Evolutionary conservation across 805 yeast species (phyloP).

Genomic region (Phaffomyces thermotolerans): DNA sequence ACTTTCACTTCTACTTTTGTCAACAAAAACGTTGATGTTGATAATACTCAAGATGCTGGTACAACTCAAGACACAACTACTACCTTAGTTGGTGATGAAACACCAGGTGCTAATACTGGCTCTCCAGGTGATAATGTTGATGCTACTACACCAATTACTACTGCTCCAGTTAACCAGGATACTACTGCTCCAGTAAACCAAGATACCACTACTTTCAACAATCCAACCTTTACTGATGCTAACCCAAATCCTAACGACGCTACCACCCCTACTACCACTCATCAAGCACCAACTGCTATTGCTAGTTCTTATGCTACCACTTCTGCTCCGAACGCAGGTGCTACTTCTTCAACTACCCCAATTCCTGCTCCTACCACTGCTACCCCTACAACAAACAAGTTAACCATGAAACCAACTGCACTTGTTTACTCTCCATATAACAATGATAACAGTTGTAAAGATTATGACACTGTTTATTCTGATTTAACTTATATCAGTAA

Average conservation of each 20-base stretch:
- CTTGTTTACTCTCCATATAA: conserved; percentile 78
- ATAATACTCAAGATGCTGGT: conserved; percentile 2
- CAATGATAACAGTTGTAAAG: conserved; percentile 62
- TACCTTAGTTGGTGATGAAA: conserved; percentile 2
- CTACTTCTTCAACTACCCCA: conserved; percentile 19
- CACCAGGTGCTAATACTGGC: conserved; percentile 7
- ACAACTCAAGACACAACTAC: conserved; percentile 1
- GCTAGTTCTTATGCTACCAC: conserved; percentile 27
- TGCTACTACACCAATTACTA: background rate
- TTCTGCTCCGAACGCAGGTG: conserved; percentile 14
- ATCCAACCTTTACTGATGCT: conserved; percentile 4
- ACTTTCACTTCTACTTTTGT: too few species aligned
- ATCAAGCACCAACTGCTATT: conserved; percentile 28
- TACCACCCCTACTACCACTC: conserved; percentile 20
- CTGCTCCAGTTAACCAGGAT: background rate
- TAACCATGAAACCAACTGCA: conserved; percentile 40
- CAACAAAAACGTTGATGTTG: background rate
- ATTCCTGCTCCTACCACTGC: background rate
- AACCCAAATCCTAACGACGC: background rate
- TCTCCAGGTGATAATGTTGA: conserved; percentile 9
- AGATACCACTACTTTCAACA: conserved; percentile 7
- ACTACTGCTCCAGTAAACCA: background rate
- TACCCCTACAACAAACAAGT: conserved; percentile 12
- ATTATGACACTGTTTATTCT: conserved; percentile 38
- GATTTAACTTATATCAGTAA: conserved; percentile 54